A percentile compares a stretch with the other conserved stretches of the same genome.
Evolutionary conservation across 2,329 filamentous ascomycete genomes (phyloP).

Genomic region (Neonectria faginata): DNA sequence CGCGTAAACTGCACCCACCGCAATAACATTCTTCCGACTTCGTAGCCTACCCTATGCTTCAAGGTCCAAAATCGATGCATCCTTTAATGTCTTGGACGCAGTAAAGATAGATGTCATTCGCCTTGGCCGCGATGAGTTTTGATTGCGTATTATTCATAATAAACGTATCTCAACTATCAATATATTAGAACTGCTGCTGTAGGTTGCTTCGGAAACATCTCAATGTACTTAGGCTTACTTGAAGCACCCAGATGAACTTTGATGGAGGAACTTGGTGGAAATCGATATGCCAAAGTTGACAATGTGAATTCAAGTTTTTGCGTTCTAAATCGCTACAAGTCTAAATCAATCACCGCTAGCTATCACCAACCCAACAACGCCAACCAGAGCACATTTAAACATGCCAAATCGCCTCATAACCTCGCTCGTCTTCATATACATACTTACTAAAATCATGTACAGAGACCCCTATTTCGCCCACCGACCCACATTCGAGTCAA

Average conservation of each 20-base stretch:
- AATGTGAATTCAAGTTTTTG: background rate
- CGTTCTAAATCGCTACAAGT: conserved; percentile 4
- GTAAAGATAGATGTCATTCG: too few relatives aligned
- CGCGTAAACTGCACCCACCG: conserved; percentile 12
- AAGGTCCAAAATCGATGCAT: background rate
- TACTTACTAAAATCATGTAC: background rate
- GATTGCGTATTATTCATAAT: too few relatives aligned
- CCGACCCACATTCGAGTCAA: conserved; percentile 41
- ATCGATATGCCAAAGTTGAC: too few relatives aligned
- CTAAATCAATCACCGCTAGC: background rate
- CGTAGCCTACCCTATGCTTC: conserved; percentile 4
- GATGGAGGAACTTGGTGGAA: too few relatives aligned
- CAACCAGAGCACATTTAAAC: conserved; percentile 20
- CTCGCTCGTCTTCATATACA: conserved; percentile 1
- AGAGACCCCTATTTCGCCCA: conserved; percentile 14
- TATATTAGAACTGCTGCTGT: too few relatives aligned
- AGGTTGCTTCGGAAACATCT: too few relatives aligned
- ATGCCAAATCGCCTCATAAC: conserved; percentile 7
- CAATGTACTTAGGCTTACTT: too few relatives aligned
- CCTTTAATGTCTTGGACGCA: too few relatives aligned
- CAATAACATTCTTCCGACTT: conserved; percentile 37
- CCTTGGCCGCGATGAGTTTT: too few relatives aligned
- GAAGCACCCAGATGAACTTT: too few relatives aligned
- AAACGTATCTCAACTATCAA: too few relatives aligned
- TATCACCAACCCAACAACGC: conserved; percentile 26